phyloP scores from a whole-genome alignment of 495 filamentous ascomycete genomes.

The Oidiodendron maius region DNA sequence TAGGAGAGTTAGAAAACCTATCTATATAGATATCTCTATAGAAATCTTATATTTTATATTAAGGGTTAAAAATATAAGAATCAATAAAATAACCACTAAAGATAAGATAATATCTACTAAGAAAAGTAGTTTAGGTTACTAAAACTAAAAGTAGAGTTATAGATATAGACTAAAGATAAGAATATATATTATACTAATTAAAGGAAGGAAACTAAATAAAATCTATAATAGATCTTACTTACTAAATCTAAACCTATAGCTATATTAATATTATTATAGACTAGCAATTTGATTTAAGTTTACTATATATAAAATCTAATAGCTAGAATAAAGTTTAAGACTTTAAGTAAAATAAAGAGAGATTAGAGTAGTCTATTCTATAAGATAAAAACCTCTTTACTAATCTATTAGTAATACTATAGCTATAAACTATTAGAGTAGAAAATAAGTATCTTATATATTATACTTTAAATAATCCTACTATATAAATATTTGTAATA shows the following conservation, averaged over 20 bases:
- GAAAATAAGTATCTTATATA: not conserved
- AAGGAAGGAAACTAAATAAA: constrained; percentile 1
- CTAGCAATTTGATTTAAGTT: not conserved
- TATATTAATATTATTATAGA: not conserved
- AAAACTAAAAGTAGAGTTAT: not conserved
- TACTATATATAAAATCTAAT: constrained; percentile 6
- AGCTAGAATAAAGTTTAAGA: constrained; percentile 1
- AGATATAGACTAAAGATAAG: constrained; percentile 1
- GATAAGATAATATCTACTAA: constrained; percentile 1
- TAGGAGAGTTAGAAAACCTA: not conserved
- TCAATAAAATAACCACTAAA: constrained; percentile 2
- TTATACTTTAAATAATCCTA: constrained; percentile 1
- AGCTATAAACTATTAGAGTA: constrained; percentile 1
- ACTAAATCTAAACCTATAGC: constrained; percentile 1
- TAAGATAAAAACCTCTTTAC: not conserved
- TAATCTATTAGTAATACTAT: not conserved
- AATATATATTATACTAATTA: constrained; percentile 3
- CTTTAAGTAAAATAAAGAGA: not conserved
- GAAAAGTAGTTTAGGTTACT: not conserved
- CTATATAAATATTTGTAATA: constrained; percentile 5
- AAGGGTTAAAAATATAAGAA: constrained; percentile 2
- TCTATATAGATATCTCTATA: not conserved
- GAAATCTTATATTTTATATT: not conserved
- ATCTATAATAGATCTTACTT: constrained; percentile 3
- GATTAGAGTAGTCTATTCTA: not conserved